Base-by-base conservation (phyloP, 441 rosid genomes). In the Populus hybrid region DNA sequence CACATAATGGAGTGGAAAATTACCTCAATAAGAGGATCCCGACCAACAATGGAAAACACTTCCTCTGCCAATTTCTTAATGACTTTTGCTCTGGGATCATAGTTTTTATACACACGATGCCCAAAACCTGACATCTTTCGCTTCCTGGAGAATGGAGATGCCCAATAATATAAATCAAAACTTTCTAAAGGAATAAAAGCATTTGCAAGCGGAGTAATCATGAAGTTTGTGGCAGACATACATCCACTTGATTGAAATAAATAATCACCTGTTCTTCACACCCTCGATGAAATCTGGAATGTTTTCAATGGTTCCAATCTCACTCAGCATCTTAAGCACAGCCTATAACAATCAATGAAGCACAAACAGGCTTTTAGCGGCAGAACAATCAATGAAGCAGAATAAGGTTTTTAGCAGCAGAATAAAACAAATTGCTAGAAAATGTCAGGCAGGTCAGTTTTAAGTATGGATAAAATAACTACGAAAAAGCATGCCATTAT, bases 21-120 rank as follows among this genome's bases (percentile, higher is more conserved):
- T 78, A 94, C 99, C 99, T 96, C 99, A 16, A 96, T 96, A 76
- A 96, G 93, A 81, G 99, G 99, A 86, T 96, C 99, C 61, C 92
- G 86, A 45, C 99, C 99, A 68, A 96, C 99, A 82, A 96, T 96
- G 64, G 96, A 90, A 87, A 96, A 96, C 64, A 96, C 99, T 90
- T 96, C 98, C 79, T 94, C 98, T n/a, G 99, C 97, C 71, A 96
- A 79, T 82, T 90, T 93, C 84, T 81, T 93, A 24, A 96, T 93
- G 85, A 94, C 97, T 84, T 89, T 96, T 40, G 99, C 99, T 79
- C 98, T 87, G 1, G 99, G 99, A 79, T 96, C 99, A 74, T 96
- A 96, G 90, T 92, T 96, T 85, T 94, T 96, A 91, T 96, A 94
- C 7, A 96, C 97, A 68, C 98, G 98, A 77, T 96, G 99, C 66